Percentiles rank a stretch among this genome's conserved stretches.
These are phyloP conservation scores for Ganoderma lingzhi DNA, from an alignment of 1,284 basidiomycete species.

Conservation along the genomic window DNA sequence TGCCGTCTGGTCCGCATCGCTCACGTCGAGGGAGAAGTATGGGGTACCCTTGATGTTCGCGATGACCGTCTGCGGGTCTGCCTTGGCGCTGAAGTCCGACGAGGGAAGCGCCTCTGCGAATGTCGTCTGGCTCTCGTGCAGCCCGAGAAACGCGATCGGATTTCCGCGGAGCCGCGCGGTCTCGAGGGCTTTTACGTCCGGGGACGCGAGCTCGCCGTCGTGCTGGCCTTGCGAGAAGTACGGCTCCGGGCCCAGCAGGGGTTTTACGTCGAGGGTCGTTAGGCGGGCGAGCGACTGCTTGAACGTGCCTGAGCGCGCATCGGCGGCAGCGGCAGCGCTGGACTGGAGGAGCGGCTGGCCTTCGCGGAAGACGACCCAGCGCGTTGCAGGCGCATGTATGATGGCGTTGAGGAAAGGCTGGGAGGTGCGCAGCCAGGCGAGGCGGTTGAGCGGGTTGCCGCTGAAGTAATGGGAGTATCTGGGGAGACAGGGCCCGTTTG, in stretches of 20 bases:
- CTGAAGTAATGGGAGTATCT: conserved; percentile 68
- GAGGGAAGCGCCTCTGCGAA: conserved; percentile 61
- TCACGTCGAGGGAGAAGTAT: conserved; percentile 84
- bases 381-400: conserved; percentile 61
- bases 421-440: conserved; percentile 85
- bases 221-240: conserved; percentile 75
- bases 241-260: conserved; percentile 53
- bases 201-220: conserved; percentile 52
- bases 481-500: conserved; percentile 30
- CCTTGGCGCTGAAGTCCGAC: conserved; percentile 60
- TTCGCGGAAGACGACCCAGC: conserved; percentile 80
- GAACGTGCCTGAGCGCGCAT: conserved; percentile 26
- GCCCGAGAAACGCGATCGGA: conserved; percentile 76
- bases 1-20: conserved; percentile 54
- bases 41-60: conserved; percentile 75
- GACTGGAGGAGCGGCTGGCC: conserved; percentile 67
- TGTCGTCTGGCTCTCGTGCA: conserved; percentile 68
- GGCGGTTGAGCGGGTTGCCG: conserved; percentile 85
- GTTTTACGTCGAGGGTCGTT: conserved; percentile 59
- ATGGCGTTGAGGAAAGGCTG: conserved; percentile 77
- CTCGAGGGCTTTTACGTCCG: conserved; percentile 60
- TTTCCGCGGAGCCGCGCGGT: conserved; percentile 68
- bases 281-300: conserved; percentile 57
- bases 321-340: conserved; percentile 1
- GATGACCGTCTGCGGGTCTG: conserved; percentile 50